These are phyloP conservation scores for Vicia faba DNA, from an alignment of 306 rosid species.

Conservation along the genomic window DNA sequence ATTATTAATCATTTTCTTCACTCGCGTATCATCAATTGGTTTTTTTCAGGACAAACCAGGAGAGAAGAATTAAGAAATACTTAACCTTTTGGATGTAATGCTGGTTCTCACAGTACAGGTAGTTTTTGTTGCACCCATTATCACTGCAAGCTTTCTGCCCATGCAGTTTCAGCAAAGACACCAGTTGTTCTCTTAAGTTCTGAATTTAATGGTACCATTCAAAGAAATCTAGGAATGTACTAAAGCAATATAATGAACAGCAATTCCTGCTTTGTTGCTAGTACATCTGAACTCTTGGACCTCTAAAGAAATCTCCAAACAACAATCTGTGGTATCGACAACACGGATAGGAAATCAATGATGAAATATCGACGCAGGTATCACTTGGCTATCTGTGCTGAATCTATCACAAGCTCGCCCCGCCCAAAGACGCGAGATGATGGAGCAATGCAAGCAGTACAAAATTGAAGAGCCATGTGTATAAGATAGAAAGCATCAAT, in stretches of 20 bases:
- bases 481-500: constrained; percentile 84
- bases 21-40: too few relatives aligned
- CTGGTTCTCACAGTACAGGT: constrained; percentile 74
- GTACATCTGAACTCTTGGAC: constrained; percentile 80
- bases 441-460: constrained; percentile 96
- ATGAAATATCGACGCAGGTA: constrained; percentile 79
- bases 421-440: constrained; percentile 99
- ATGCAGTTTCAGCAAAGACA: constrained; percentile 96
- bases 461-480: constrained; percentile 96
- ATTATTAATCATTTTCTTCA: too few relatives aligned
- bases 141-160: constrained; percentile 74
- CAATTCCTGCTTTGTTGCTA: constrained; percentile 84
- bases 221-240: constrained; percentile 80
- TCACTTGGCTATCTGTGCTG: constrained; percentile 86
- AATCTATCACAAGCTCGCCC: constrained; percentile 96
- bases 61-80: too few relatives aligned
- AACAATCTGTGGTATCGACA: constrained; percentile 96
- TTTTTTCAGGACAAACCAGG: too few relatives aligned
- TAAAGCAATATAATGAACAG: constrained; percentile 84
- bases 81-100: too few relatives aligned
- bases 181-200: constrained; percentile 98
- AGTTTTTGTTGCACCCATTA: constrained; percentile 43
- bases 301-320: constrained; percentile 91
- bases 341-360: constrained; percentile 75
- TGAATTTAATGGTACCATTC: constrained; percentile 80